These are phyloP conservation scores for Athelia psychrophila DNA, from an alignment of 1,284 basidiomycete genomes.

Conservation along the genomic window DNA sequence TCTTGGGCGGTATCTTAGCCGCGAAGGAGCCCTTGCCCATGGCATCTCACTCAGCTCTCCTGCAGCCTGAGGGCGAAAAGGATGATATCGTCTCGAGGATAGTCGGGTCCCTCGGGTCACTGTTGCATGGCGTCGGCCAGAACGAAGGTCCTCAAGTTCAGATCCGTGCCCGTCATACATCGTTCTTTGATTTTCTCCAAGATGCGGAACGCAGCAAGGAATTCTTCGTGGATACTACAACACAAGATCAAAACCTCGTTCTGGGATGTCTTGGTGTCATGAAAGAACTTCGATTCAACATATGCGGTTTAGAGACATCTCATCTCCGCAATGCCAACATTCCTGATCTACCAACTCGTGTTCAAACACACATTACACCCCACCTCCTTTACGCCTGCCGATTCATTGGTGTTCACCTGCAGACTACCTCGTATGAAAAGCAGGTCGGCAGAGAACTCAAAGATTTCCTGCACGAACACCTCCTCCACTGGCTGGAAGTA, in stretches of 20 bases:
- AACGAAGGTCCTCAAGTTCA: background rate
- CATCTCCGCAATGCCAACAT: background rate
- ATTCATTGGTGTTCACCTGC: background rate
- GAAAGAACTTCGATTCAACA: background rate
- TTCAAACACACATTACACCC: background rate
- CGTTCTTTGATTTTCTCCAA: background rate
- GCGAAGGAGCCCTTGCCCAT: background rate
- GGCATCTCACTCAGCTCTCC: background rate
- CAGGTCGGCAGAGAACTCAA: background rate
- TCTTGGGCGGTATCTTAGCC: background rate
- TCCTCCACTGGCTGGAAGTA: background rate
- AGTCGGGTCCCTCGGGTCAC: background rate
- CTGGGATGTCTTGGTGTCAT: background rate
- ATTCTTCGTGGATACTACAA: background rate
- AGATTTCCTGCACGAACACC: background rate
- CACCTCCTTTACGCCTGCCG: background rate
- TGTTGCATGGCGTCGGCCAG: background rate
- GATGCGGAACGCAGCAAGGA: background rate
- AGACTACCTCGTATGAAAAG: background rate
- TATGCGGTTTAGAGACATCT: background rate
- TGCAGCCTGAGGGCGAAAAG: background rate
- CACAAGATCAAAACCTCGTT: background rate
- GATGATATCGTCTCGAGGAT: background rate
- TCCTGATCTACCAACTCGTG: background rate
- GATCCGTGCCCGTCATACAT: background rate